These are phyloP conservation scores for Prunus mume DNA, from an alignment of 306 rosid species.

Conservation along the genomic window DNA sequence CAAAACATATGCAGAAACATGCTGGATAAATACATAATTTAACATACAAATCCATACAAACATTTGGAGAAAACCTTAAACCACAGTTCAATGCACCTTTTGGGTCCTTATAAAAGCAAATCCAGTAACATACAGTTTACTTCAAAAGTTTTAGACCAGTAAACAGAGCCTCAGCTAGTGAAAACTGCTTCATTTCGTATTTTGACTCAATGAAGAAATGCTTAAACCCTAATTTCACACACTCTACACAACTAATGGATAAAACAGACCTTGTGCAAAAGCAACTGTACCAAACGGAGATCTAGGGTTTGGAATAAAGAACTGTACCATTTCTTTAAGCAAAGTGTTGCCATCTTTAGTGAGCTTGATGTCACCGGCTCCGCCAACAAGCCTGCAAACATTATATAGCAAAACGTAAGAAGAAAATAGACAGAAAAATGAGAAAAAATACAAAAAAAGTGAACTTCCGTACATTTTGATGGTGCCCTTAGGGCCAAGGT, in stretches of 20 bases:
- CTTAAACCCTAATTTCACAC: neutral
- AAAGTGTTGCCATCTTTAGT: conserved; percentile 98
- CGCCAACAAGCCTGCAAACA: conserved; percentile 83
- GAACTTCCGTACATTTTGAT: conserved; percentile 61
- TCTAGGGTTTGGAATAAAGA: conserved; percentile 9
- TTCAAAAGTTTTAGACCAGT: neutral
- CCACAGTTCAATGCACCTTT: neutral
- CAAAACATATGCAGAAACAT: neutral
- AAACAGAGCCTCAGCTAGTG: neutral
- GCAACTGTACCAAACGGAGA: conserved; percentile 10
- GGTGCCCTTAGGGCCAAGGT: conserved; percentile 97
- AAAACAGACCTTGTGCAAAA: neutral
- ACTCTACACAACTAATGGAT: neutral
- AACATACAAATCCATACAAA: neutral
- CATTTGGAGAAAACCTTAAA: neutral
- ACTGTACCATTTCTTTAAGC: conserved; percentile 81
- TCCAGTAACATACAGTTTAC: too few relatives aligned
- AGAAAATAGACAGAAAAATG: neutral
- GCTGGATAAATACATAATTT: neutral
- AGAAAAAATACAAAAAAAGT: neutral
- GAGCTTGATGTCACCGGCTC: conserved; percentile 93
- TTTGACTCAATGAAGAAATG: neutral
- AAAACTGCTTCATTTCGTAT: neutral
- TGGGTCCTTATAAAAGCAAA: neutral
- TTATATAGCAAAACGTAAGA: neutral